A percentile compares a stretch with the other conserved stretches of the same genome.
Conservation (phyloP, 2,329 filamentous ascomycete species). For the Arthrobotrys conoides region DNA sequence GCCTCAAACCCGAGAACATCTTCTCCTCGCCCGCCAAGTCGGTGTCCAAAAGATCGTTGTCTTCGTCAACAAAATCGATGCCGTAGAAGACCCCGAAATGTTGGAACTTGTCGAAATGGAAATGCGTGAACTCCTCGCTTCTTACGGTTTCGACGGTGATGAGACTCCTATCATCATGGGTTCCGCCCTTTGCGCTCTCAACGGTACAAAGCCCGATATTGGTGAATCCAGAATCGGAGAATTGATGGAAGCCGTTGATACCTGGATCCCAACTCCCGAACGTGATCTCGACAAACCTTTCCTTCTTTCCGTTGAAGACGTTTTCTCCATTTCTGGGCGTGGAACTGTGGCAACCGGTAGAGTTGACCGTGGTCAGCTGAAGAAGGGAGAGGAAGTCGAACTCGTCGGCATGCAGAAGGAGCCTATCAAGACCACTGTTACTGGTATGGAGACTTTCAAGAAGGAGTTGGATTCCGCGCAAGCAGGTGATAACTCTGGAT, state of each 20-base stretch:
- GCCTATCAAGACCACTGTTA: constrained; percentile 98
- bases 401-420: constrained; percentile 86
- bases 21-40: constrained; percentile 97
- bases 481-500: constrained; percentile 97
- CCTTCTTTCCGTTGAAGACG: constrained; percentile 97
- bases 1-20: constrained; percentile 97
- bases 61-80: constrained; percentile 99
- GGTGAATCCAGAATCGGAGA: constrained; percentile 90
- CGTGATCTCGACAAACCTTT: constrained; percentile 98
- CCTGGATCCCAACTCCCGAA: constrained; percentile 95
- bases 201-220: constrained; percentile 88
- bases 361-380: constrained; percentile 94
- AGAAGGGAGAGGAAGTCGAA: constrained; percentile 95
- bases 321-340: constrained; percentile 91
- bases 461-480: constrained; percentile 98
- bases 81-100: constrained; percentile 98
- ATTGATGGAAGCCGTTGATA: constrained; percentile 88
- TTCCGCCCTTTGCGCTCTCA: constrained; percentile 93
- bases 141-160: constrained; percentile 97
- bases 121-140: constrained; percentile 95
- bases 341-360: constrained; percentile 97
- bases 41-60: constrained; percentile 98
- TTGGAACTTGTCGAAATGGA: constrained; percentile 99
- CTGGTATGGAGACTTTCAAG: constrained; percentile 99
- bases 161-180: constrained; percentile 98